Base-by-base conservation (phyloP, 2,329 filamentous ascomycete genomes). In the Fusarium tupiense region DNA sequence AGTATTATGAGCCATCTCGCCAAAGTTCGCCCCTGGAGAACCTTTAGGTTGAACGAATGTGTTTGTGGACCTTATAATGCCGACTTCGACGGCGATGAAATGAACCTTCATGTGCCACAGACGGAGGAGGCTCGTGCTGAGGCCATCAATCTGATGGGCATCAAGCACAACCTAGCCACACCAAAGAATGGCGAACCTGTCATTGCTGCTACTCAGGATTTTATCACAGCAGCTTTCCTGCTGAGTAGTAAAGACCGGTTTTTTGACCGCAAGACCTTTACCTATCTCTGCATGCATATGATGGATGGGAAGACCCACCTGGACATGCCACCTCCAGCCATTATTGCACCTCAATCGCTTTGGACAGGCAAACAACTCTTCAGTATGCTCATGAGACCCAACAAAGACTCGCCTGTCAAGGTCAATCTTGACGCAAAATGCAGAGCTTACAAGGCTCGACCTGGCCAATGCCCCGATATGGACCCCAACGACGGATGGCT, bases 171-270 rank as follows among this genome's bases (percentile, higher is more conserved):
- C 81, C 84, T 99, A 67, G 93, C 93, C 8, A 99, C 96, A 0
- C 96, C 96, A 2, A 98, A 98, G 83, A 98, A 98, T 84, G 96
- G 96, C 80, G 96, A 98, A 77, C 96, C 96, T 4, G 97, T 99
- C 78, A 98, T 99, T 84, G 95, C 95, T 24, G 96, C 96, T n/a
- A 99, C 97, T 37, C 96, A 99, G 80, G 96, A 99, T 87, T 99
- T 99, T 85, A 98, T 99, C 78, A 98, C 96, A 33, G 95, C 95
- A 8, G 94, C 96, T 1, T 99, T 95, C 80, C 85, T 98, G 8
- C 87, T 98, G 33, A 98, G 94, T 77, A 93, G 92, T 82, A 98
- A 98, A 81, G 96, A 98, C 81, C 90, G 91, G 64, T 98, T 99
- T 83, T 98, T 93, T 79, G 94, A 97, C 78, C 91, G 96, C 60